A percentile compares a stretch with the other conserved stretches of the same genome.
Conservation (phyloP, 208 protist genomes). For the Acanthamoeba divionensis region DNA sequence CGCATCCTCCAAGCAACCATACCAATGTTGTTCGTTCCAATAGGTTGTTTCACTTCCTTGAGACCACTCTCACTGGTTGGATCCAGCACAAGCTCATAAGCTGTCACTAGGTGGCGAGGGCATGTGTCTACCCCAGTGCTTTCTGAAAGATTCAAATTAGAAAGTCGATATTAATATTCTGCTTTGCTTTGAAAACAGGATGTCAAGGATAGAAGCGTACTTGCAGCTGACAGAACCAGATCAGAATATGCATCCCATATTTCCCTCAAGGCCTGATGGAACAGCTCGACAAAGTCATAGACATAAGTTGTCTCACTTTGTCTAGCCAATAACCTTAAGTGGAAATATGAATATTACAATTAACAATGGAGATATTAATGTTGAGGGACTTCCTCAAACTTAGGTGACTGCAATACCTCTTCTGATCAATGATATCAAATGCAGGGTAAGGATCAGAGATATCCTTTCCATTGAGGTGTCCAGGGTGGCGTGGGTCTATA, state of each 20-base stretch:
- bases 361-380: too few relatives aligned
- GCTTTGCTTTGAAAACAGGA: background rate
- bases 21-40: conserved; percentile 84
- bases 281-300: conserved; percentile 92
- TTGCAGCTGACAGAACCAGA: conserved; percentile 58
- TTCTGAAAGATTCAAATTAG: conserved; percentile 58
- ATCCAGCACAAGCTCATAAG: background rate
- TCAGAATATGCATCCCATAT: conserved; percentile 81
- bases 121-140: conserved; percentile 33
- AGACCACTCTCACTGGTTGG: background rate
- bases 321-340: background rate
- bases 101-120: too few relatives aligned
- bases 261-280: conserved; percentile 83
- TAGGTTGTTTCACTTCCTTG: conserved; percentile 60
- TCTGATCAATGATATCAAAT: background rate
- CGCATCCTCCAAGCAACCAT: conserved; percentile 93
- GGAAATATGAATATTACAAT: background rate
- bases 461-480: background rate
- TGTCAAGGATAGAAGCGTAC: conserved; percentile 26
- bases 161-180: background rate
- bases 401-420: too few relatives aligned
- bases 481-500: background rate
- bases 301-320: conserved; percentile 90
- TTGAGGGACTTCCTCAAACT: too few relatives aligned
- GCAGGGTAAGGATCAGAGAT: conserved; percentile 26